Evolutionary conservation across 1,284 basidiomycete species (phyloP), one percentile per base, ranked within the genome.

Genomic region (Naganishia sp.): DNA sequence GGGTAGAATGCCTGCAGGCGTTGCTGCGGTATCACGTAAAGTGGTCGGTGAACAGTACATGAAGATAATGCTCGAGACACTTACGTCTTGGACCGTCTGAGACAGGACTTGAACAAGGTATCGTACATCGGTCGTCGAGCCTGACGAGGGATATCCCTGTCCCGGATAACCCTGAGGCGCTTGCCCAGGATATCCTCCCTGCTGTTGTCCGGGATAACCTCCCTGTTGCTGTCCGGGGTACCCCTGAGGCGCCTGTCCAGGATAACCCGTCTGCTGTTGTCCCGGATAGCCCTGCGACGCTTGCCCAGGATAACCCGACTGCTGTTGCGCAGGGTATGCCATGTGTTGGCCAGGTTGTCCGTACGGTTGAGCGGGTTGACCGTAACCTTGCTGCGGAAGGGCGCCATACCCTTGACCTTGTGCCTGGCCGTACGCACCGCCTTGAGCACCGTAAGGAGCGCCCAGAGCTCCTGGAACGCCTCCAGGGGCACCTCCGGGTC

Each of bases 1-100:
- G 78, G 80, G 73, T 81, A 83, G 75, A 83, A 83, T 0, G 79
- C 76, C 62, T 75, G 72, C 65, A 82, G 72, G 41, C 75, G 72
- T 78, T 83, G 82, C 73, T 80, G 65, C 15, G n/a, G 43, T 21
- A 4, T 4, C 32, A 41, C 17, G n/a, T 25, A 13, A 10, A 23
- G 35, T 7, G 10, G 21, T 10, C 21, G 43, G 9, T 41, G 11
- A 23, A 5, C 47, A 28, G 45, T 21, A 43, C 46, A 15, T 49
- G 28, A 10, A 43, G 2, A 35, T n/a, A 52, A 18, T 23, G 35
- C 18, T 7, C 9, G 15, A 23, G 2, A 7, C 10, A 64, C 63
- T 55, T 39, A 64, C 63, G 53, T 66, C 65, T 31, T 58, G 47
- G 21, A 66, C 65, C 11, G 57, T 60, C 23, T 60, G 57, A 21